Percentiles rank a stretch among this genome's conserved stretches.
These are phyloP conservation scores for Serpula lacrymans DNA, from an alignment of 768 basidiomycete species.

Conservation along the genomic window DNA sequence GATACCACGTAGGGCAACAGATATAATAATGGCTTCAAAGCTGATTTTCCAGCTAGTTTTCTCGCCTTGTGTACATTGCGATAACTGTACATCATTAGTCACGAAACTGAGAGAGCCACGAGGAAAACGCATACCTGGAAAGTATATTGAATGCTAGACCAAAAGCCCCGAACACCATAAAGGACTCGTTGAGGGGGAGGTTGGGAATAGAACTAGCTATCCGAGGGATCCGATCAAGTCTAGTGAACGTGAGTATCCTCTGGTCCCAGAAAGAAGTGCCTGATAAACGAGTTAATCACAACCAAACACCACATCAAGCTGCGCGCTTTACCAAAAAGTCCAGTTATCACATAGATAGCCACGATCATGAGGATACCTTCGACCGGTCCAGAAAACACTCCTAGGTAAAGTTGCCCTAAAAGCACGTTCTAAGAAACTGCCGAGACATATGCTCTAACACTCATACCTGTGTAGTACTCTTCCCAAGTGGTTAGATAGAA, in stretches of 20 bases:
- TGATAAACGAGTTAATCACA: slow-evolving; percentile 22
- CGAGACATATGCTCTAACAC: slow-evolving; percentile 1
- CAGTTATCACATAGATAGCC: slow-evolving; percentile 72
- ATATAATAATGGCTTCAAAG: slow-evolving; percentile 57
- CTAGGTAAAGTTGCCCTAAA: slow-evolving; percentile 82
- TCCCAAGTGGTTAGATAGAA: slow-evolving; percentile 80
- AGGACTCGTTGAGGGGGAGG: slow-evolving; percentile 76
- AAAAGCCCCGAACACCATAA: slow-evolving; percentile 78
- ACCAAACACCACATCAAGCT: neutral
- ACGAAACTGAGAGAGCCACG: neutral
- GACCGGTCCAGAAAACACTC: slow-evolving; percentile 91
- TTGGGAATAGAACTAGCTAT: slow-evolving; percentile 54
- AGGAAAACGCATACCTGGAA: slow-evolving; percentile 44
- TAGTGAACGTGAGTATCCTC: slow-evolving; percentile 55
- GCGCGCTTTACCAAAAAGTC: slow-evolving; percentile 64
- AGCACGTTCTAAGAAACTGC: neutral
- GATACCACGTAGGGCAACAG: slow-evolving; percentile 80
- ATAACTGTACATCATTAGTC: slow-evolving; percentile 49
- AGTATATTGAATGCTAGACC: slow-evolving; percentile 79
- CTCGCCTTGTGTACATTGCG: slow-evolving; percentile 72
- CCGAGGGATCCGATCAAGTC: slow-evolving; percentile 47
- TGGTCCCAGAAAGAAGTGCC: slow-evolving; percentile 83
- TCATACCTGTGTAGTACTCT: slow-evolving; percentile 80
- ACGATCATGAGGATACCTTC: slow-evolving; percentile 92
- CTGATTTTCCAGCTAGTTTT: slow-evolving; percentile 36